These are phyloP conservation scores for Coffea canephora DNA, from an alignment of 257 asterid genomes.

Conservation along the genomic window DNA sequence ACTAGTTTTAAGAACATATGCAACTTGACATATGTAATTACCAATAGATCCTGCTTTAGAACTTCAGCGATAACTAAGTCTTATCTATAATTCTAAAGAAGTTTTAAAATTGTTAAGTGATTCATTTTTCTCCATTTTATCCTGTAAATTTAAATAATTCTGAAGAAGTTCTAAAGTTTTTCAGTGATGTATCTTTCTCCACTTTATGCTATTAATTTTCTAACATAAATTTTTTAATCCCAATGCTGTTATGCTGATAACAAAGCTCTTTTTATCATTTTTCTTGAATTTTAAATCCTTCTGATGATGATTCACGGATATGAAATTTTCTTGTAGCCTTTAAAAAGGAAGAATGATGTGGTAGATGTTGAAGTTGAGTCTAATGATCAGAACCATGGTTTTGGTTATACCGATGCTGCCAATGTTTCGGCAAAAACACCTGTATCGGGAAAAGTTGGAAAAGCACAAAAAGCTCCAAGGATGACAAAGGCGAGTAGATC, in stretches of 20 bases:
- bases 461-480: conserved; percentile 66
- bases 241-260: background rate
- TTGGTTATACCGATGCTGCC: conserved; percentile 29
- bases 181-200: background rate
- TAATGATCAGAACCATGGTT: conserved; percentile 43
- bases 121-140: background rate
- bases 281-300: conserved; percentile 7
- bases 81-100: background rate
- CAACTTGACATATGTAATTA: background rate
- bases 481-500: conserved; percentile 65
- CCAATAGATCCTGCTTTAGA: background rate
- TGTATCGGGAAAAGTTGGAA: conserved; percentile 69
- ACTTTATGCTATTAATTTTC: background rate
- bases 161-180: background rate
- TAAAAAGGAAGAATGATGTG: conserved; percentile 59
- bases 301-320: conserved; percentile 21
- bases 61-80: background rate
- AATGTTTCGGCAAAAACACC: conserved; percentile 58
- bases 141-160: background rate
- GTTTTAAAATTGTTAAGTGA: background rate
- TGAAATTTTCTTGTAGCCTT: conserved; percentile 42
- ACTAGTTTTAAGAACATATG: background rate
- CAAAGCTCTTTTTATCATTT: conserved; percentile 13
- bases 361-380: conserved; percentile 47
- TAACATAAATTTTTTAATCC: background rate